Conservation (phyloP, 2,329 filamentous ascomycete genomes). For the Trichoderma aggressivum region DNA sequence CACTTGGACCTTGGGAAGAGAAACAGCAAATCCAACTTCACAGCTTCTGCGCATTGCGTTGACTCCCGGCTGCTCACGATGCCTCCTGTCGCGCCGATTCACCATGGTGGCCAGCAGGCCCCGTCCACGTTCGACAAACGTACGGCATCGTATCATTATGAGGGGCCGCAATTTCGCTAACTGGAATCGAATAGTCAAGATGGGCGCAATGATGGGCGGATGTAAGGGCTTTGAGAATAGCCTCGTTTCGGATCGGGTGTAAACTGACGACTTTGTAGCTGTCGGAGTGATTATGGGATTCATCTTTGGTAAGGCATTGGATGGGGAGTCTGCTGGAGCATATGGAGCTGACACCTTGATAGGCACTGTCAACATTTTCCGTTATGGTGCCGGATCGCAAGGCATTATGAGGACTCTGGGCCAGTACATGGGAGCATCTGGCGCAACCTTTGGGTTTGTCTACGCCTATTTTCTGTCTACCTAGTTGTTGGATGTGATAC, state of each 20-base stretch:
- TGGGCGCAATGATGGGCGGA: conserved; percentile 98
- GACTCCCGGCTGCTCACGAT: conserved; percentile 26
- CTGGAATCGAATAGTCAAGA: conserved; percentile 56
- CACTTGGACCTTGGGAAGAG: not conserved
- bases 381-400: conserved; percentile 88
- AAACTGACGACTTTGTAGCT: conserved; percentile 53
- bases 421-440: conserved; percentile 94
- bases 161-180: conserved; percentile 22
- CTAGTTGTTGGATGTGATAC: not conserved
- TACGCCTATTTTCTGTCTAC: not conserved
- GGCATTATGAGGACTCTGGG: conserved; percentile 92
- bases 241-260: not conserved
- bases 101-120: conserved; percentile 41
- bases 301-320: conserved; percentile 71
- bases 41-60: not conserved
- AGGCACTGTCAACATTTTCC: conserved; percentile 93
- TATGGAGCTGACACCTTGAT: conserved; percentile 9
- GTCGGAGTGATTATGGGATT: conserved; percentile 97
- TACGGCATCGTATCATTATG: conserved; percentile 30
- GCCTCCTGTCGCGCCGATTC: conserved; percentile 42
- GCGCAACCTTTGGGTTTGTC: conserved; percentile 79
- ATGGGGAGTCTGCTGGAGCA: not conserved
- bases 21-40: not conserved
- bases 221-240: conserved; percentile 61
- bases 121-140: conserved; percentile 55